Evolutionary conservation across 805 yeast genomes (phyloP), one percentile per base, ranked within the genome.

Genomic region (Wickerhamiella vanderwaltii): DNA sequence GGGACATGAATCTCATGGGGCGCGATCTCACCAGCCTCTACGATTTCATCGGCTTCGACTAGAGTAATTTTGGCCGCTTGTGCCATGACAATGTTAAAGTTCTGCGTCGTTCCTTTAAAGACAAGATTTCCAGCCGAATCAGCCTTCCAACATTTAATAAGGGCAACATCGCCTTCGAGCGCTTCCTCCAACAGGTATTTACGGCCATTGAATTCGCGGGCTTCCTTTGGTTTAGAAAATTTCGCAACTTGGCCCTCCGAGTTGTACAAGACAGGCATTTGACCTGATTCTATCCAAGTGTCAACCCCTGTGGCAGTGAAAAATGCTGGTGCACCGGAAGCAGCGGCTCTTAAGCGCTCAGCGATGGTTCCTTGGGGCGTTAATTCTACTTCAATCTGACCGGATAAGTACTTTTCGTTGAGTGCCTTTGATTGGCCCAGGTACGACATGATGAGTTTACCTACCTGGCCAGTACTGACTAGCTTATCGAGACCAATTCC

Each of bases 321-420:
- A 45, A 65, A 68, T 1, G 73, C 73, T 1, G 73, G 73, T 13
- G 67, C 57, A 7, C 73, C 73, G 2, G 72, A 61, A 7, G 63
- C 70, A 9, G 67, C 73, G 11, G 74, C 73, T 19, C 72, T 56
- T 16, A 62, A 58, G 35, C 68, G 57, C 49, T 69, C 75, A 9
- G 72, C 73, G 20, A 69, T 52, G n/a, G 69, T 67, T 3, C 75
- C 75, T 48, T 69, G 75, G 3, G 75, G 75, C 13, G 68, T 63
- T 36, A 69, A 55, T 48, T 69, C 73, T 39, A 69, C 55, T 45
- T 66, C 70, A 31, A 69, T 56, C 37, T 61, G 48, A 9, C 74
- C 75, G 17, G 60, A 55, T 35, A 67, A 56, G 48, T 63, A 69
- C 48, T 62, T 48, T 33, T 52, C 51, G 46, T 66, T 67, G 43